Evolutionary conservation across 371 early-diverging fungal genomes (phyloP), one percentile per base, ranked within the genome.

Genomic region (Circinella minor): DNA sequence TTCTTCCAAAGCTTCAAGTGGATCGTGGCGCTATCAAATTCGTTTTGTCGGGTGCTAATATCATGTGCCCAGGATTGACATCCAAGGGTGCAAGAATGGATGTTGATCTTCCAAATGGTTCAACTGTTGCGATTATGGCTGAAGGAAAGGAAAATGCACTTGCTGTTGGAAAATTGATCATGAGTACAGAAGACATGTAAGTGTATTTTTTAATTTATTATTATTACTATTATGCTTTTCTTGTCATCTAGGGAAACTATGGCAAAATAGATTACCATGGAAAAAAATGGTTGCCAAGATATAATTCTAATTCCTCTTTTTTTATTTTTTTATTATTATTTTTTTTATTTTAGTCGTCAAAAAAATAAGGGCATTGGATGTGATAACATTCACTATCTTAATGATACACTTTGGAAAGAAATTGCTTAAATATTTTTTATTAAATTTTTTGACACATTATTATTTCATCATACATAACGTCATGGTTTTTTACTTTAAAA

Each of bases 61-160:
- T 99, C 73, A 99, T 99, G 99, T 98, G 98, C 74, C 99, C 98
- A 13, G 99, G 99, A 46, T 83, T 98, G 76, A 98, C 98, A 34
- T 95, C 95, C 17, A 90, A 91, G 43, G 98, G 98, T 5, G 99
- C 95, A 7, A 79, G 88, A 63, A 88, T 99, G 87, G 92, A 93
- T 49, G 86, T 79, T 36, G 87, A 88, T 60, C 80, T 96, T 38
- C 93, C 93, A 9, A 88, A 79, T 46, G 92, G 86, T 13, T 71
- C 92, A 0, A 83, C 94, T n/a, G 99, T 97, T 3, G 95, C 96
- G 3, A 92, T 99, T 48, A 90, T 91, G 80, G 98, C 98, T 5
- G 98, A 99, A 80, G 99, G 98, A 54, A 99, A 99, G 80, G 93
- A 98, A 76, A 89, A 96, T 72, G 95, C 98, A 4, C 79, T 98